Percentiles rank a stretch among this genome's conserved stretches.
These are phyloP conservation scores for Phytophthora agathidicida DNA, from an alignment of 352 stramenopile genomes.

Conservation along the genomic window DNA sequence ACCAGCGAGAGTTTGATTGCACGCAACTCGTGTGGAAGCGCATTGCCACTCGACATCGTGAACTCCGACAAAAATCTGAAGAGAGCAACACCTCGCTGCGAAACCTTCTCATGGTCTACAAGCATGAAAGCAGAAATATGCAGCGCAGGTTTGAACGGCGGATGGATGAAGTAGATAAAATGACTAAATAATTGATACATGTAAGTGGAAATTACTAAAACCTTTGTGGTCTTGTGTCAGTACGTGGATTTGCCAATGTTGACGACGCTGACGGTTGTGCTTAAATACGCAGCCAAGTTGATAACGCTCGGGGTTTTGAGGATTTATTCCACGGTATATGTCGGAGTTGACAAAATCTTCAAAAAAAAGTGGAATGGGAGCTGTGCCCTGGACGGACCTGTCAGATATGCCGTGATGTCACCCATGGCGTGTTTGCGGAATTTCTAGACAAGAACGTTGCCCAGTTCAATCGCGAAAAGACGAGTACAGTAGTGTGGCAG, in stretches of 20 bases:
- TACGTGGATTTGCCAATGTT: no score
- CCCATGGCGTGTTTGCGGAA: background rate
- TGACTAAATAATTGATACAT: no score
- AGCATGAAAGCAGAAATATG: background rate
- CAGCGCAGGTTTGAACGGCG: background rate
- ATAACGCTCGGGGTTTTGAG: background rate
- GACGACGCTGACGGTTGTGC: no score
- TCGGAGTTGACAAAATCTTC: background rate
- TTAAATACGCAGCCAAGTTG: no score
- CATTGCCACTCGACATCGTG: background rate
- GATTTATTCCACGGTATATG: background rate
- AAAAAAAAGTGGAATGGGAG: background rate
- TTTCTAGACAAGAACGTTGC: constrained; percentile 1
- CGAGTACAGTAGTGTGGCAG: background rate
- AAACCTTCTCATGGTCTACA: background rate
- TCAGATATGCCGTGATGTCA: background rate
- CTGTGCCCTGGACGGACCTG: background rate
- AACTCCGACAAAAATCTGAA: background rate
- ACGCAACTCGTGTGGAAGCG: background rate
- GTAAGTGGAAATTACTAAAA: no score
- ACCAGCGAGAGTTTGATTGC: no score
- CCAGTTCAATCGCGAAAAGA: background rate
- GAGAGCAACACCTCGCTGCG: background rate
- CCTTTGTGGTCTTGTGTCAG: no score
- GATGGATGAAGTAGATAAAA: background rate